Base-by-base conservation (phyloP, 768 basidiomycete genomes). In the Calocera viscosa region DNA sequence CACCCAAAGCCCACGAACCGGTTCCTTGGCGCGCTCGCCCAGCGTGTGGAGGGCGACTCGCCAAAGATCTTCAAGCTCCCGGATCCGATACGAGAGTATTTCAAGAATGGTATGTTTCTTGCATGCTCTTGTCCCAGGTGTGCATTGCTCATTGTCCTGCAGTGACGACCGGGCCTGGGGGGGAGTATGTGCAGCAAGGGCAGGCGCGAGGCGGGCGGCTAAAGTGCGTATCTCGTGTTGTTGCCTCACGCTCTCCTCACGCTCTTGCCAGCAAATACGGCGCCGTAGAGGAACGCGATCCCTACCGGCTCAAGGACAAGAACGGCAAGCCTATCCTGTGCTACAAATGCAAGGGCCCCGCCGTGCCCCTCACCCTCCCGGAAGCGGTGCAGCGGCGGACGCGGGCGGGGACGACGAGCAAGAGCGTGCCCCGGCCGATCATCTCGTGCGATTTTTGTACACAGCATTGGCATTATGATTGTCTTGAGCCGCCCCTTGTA, bases 401-500 rank as follows among this genome's bases (percentile, higher is more conserved):
- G 22, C 64, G 47, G 26, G 64, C 64, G 28, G 38, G 64, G 22
- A 35, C 16, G 19, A 17, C 28, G 47, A 49, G 17, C n/a, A 34
- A n/a, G 49, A 49, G 32, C 35, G 39, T 49, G 19, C 53, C 64
- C 2, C 67, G 76, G 38, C 72, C 82, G 72, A 92, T 98, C 64
- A 80, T 97, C 70, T 91, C 93, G 26, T 99, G 96, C 75, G 96
- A 99, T 77, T 91, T 93, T 73, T 99, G 96, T 77, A 82, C 82
- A 68, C 82, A 95, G 49, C 90, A 94, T 75, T 99, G 95, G 90
- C 96, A 99, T 74, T 83, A 97, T 66, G 96, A 98, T 75, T 99
- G 96, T 72, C 80, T 98, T 32, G 88, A 91, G 72, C 96, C 95
- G 17, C 96, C 96, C 8, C 78, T 95, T 68, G 80, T 88, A 26